These are phyloP conservation scores for Fomes fomentarius DNA, from an alignment of 1,284 basidiomycete species.

Conservation along the genomic window DNA sequence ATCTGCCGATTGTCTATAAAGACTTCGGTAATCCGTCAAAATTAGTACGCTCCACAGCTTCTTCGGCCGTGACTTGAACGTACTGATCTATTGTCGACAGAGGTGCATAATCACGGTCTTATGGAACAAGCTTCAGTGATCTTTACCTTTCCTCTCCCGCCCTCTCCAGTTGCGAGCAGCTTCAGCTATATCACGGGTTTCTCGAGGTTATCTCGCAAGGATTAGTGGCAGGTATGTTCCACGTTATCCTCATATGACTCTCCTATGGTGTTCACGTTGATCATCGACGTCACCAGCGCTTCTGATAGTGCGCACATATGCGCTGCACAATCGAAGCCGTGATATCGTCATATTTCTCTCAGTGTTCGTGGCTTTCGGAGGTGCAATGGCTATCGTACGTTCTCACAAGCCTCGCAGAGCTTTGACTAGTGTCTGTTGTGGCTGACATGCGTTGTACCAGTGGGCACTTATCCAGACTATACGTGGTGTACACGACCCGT, in stretches of 20 bases:
- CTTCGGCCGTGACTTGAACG: neutral
- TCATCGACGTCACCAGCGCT: neutral
- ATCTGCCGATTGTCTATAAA: neutral
- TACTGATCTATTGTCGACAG: neutral
- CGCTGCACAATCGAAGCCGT: neutral
- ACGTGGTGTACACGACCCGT: no score
- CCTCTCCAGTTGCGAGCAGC: neutral
- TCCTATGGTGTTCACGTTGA: neutral
- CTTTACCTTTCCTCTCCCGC: no score
- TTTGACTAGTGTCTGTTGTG: no score
- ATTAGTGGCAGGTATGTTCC: slow-evolving; percentile 8
- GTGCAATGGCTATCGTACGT: neutral
- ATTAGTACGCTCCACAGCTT: neutral
- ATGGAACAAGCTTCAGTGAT: no score
- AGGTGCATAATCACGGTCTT: neutral
- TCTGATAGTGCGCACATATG: neutral
- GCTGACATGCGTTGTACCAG: neutral
- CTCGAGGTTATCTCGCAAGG: slow-evolving; percentile 5
- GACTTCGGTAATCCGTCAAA: neutral
- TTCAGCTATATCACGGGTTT: slow-evolving; percentile 13
- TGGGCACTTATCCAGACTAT: no score
- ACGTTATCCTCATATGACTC: no score
- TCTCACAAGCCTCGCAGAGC: no score
- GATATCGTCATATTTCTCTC: neutral
- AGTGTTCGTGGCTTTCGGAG: neutral